Conservation (phyloP, 2,329 filamentous ascomycete genomes). For the Polytolypa hystricis region DNA sequence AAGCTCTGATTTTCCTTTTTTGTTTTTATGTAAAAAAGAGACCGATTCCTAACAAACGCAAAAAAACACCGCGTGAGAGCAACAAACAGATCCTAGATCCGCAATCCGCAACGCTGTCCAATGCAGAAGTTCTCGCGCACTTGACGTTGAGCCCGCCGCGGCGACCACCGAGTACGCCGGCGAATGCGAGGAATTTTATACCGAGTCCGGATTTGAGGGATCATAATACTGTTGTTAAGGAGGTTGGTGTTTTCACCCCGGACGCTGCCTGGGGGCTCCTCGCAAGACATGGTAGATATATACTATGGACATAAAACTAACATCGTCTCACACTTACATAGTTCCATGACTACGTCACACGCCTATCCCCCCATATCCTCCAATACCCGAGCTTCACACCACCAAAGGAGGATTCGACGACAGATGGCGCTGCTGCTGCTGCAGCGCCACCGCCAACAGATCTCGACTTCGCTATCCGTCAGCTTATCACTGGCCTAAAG, state of each 20-base stretch:
- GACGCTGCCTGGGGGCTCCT: too few species aligned
- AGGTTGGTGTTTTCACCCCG: too few species aligned
- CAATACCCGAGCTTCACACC: conserved; percentile 25
- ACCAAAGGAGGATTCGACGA: conserved; percentile 7
- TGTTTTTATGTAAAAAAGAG: too few species aligned
- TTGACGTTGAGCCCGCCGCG: conserved; percentile 31
- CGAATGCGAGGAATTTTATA: conserved; percentile 26
- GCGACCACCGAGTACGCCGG: conserved; percentile 28
- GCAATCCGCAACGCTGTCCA: conserved; percentile 34
- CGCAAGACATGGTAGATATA: not conserved
- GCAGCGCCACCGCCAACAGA: conserved; percentile 8
- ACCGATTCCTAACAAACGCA: too few species aligned
- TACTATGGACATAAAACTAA: not conserved
- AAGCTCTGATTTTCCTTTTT: too few species aligned
- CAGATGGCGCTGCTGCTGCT: conserved; percentile 6
- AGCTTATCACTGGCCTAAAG: conserved; percentile 25
- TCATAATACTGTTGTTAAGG: conserved; percentile 36
- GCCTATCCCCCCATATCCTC: conserved; percentile 30
- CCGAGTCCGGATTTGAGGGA: conserved; percentile 34
- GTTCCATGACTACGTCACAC: conserved; percentile 33
- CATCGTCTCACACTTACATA: conserved; percentile 8
- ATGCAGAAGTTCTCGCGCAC: conserved; percentile 34
- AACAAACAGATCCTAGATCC: conserved; percentile 33
- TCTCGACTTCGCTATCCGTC: conserved; percentile 28
- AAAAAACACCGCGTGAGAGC: too few species aligned